Evolutionary conservation across 441 rosid genomes (phyloP).

Genomic region (Dalechampia spathulata): DNA sequence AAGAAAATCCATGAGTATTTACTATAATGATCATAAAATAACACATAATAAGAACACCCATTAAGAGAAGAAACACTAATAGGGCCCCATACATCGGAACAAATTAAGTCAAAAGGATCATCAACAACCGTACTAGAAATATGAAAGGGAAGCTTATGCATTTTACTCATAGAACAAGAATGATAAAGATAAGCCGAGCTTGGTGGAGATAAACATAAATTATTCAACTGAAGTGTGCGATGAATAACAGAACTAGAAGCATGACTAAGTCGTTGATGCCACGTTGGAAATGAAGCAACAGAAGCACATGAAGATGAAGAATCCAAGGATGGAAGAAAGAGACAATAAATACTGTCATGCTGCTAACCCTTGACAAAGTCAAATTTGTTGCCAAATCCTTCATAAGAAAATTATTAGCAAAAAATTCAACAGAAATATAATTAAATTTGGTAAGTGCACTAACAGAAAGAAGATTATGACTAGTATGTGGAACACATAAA

Average conservation of each 20-base stretch:
- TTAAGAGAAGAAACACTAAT: background rate
- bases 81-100: background rate
- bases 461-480: background rate
- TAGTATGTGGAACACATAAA: background rate
- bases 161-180: background rate
- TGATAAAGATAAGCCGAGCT: background rate
- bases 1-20: background rate
- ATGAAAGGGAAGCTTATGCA: background rate
- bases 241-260: background rate
- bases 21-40: background rate
- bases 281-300: too few relatives aligned
- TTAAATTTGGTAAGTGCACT: background rate
- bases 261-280: background rate
- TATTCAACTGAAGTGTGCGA: background rate
- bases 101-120: background rate
- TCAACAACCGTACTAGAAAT: too few relatives aligned
- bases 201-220: too few relatives aligned
- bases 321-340: too few relatives aligned
- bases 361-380: background rate
- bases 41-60: background rate
- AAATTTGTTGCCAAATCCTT: background rate
- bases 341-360: background rate
- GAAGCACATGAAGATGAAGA: background rate
- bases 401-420: background rate
- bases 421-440: background rate